phyloP scores from a whole-genome alignment of 1,284 basidiomycete genomes.

The Leccinum laetum region DNA sequence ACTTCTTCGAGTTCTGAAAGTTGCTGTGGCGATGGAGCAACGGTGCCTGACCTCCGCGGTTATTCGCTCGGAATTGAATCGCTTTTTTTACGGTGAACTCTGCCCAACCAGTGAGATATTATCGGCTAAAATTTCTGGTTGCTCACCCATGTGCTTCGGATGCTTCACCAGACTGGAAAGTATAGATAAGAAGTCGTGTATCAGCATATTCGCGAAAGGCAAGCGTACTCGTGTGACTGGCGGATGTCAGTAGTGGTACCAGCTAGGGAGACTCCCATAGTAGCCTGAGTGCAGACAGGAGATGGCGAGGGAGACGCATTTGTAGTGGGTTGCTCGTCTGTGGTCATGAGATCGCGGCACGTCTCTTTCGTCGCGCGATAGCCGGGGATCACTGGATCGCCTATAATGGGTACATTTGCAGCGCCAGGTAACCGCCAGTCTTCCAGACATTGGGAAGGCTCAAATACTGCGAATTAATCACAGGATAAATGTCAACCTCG shows the following conservation, averaged over 20 bases:
- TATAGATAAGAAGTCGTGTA: not conserved
- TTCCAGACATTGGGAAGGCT: not conserved
- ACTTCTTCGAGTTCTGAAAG: not conserved
- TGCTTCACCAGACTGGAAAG: not conserved
- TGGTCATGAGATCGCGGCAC: not conserved
- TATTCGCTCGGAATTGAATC: not conserved
- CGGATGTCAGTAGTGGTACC: not conserved
- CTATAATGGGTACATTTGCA: not conserved
- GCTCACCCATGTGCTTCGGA: slow-evolving; percentile 5
- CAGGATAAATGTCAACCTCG: not conserved
- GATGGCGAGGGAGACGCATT: not conserved
- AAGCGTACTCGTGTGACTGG: not conserved
- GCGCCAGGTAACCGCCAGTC: not conserved
- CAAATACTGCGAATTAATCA: not conserved
- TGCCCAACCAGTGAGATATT: not conserved
- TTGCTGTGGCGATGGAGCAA: not conserved
- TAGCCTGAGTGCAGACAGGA: no score
- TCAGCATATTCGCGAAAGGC: not conserved
- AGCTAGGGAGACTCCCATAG: no score
- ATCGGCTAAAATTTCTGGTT: not conserved
- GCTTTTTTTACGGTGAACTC: not conserved
- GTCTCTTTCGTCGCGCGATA: not conserved
- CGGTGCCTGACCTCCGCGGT: not conserved
- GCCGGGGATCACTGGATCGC: no score
- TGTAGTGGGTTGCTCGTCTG: not conserved